Evolutionary conservation across 73 alveolate species (phyloP), one percentile per base, ranked within the genome.

Genomic region (Tetrahymena thermophila): DNA sequence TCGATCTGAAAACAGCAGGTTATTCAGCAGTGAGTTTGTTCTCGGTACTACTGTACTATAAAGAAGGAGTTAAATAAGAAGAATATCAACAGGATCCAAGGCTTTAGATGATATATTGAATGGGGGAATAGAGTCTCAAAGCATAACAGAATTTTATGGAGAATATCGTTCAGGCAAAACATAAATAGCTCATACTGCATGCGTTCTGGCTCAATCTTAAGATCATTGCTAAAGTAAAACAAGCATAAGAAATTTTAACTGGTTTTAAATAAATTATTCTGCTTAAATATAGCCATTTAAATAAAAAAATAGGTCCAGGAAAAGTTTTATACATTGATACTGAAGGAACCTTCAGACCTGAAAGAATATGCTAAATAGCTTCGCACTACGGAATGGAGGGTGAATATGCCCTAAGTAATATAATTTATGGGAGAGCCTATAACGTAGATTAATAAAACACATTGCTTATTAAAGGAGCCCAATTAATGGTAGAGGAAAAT

Each of bases 321-420:
- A 94, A 97, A 96, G 99, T 98, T 35, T 96, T 97, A 35, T 99
- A 98, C 98, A 98, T 99, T 35, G 99, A 99, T 97, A 99, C 99
- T 34, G 99, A 99, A 85, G 98, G 98, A 94, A 98, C 99, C 43
- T 99, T 99, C 94, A 98, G 99, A 31, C 99, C 99, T 13, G 99
- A 99, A 94, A 96, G 99, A 93, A 97, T 99, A 19, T 94, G 96
- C 42, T 96, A 96, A 44, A 99, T 99, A 34, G 99, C 99, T 25
- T 96, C 96, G 42, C 94, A 99, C 94, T 98, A 85, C 94, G 98
- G 98, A 37, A 97, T 98, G 43, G 98, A 98, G 93, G 98, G 98
- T 43, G 98, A 97, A 93, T 97, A 97, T 34, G 98, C 97, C 7
- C 95, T 97, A n/a, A 97, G 96, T 93, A 98, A 98, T 94, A 97